phyloP scores from a whole-genome alignment of 1,284 basidiomycete species.

The Ganoderma resinaceum region DNA sequence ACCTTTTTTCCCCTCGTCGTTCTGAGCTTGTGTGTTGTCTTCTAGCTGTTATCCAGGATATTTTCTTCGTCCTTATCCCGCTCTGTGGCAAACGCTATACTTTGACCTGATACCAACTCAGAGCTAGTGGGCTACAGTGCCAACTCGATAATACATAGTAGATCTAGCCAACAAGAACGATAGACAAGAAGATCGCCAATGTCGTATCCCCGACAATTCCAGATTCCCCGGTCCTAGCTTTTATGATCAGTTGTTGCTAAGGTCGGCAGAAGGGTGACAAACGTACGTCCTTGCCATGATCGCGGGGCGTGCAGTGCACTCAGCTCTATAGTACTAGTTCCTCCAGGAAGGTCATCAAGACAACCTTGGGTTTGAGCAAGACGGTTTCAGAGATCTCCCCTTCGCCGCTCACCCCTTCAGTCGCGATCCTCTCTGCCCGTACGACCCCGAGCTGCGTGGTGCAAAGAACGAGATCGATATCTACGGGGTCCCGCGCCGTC shows the following conservation, averaged over 20 bases:
- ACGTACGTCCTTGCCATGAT: background rate
- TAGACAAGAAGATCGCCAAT: background rate
- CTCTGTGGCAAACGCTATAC: too few relatives aligned
- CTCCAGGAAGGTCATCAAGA: constrained; percentile 25
- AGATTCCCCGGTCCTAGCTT: background rate
- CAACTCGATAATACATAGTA: background rate
- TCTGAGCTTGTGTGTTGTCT: background rate
- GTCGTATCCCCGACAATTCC: background rate
- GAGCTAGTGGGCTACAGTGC: too few relatives aligned
- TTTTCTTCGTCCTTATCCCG: background rate
- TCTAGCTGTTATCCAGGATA: too few relatives aligned
- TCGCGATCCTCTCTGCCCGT: constrained; percentile 32
- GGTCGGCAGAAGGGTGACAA: background rate
- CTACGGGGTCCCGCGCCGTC: background rate
- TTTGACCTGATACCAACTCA: too few relatives aligned
- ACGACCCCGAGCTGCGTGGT: constrained; percentile 45
- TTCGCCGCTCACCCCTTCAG: background rate
- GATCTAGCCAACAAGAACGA: background rate
- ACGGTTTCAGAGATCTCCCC: background rate
- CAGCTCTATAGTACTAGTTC: background rate
- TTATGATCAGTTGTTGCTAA: background rate
- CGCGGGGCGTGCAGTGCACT: background rate
- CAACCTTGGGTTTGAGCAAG: constrained; percentile 9
- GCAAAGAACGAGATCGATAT: constrained; percentile 37
- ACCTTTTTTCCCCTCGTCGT: background rate